Conservation (phyloP, 805 yeast genomes). For the Barnettozyma sucrosica region DNA sequence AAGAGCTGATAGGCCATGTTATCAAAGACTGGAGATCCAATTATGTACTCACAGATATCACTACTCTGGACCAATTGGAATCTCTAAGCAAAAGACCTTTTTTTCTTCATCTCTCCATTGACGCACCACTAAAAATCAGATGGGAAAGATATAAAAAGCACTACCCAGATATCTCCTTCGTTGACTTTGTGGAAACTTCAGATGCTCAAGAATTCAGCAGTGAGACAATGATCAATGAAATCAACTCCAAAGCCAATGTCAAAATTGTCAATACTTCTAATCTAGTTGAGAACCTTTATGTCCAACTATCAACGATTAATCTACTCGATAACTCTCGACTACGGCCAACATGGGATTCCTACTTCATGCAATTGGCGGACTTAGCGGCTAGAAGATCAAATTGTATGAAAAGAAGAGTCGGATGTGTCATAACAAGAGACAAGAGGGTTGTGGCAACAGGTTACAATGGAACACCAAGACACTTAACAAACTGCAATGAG, state of each 20-base stretch:
- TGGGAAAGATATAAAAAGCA: constrained; percentile 23
- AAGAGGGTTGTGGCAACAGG: constrained; percentile 92
- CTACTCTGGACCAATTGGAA: constrained; percentile 36
- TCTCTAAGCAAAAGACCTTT: constrained; percentile 67
- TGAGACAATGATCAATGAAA: constrained; percentile 32
- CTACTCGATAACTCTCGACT: constrained; percentile 51
- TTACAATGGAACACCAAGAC: constrained; percentile 95
- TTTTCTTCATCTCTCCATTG: constrained; percentile 72
- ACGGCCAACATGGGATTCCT: constrained; percentile 94
- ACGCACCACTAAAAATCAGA: constrained; percentile 59
- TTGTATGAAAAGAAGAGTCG: constrained; percentile 96
- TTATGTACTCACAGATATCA: constrained; percentile 52
- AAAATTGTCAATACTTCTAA: constrained; percentile 48
- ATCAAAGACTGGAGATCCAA: constrained; percentile 62
- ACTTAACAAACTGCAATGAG: constrained; percentile 80
- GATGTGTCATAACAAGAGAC: constrained; percentile 88
- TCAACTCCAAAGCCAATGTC: constrained; percentile 45
- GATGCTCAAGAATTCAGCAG: constrained; percentile 30
- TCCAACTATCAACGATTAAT: constrained; percentile 35
- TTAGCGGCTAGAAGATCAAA: constrained; percentile 89
- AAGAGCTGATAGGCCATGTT: constrained; percentile 49
- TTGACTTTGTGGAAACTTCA: constrained; percentile 34
- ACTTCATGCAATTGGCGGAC: constrained; percentile 90
- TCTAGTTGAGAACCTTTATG: constrained; percentile 32
- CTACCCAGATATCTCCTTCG: constrained; percentile 23